Evolutionary conservation across 1,284 basidiomycete species (phyloP).

Genomic region (Ganoderma lingzhi): DNA sequence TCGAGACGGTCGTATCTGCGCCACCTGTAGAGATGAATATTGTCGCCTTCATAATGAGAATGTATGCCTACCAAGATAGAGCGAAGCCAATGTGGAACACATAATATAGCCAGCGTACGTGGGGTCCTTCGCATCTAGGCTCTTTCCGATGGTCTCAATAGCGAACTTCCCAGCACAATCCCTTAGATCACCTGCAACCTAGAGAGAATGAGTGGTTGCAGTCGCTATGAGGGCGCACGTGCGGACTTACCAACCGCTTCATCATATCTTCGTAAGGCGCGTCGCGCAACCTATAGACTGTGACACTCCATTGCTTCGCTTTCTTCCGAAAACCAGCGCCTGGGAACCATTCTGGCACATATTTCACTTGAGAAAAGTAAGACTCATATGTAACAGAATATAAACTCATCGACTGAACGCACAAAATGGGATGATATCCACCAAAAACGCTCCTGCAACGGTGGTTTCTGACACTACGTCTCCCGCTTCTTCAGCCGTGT

Average conservation of each 20-base stretch:
- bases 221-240: not conserved
- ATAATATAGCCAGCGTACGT: constrained; percentile 22
- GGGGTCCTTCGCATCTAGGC: constrained; percentile 8
- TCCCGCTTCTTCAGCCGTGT: constrained; percentile 35
- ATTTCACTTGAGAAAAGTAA: constrained; percentile 14
- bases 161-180: constrained; percentile 23
- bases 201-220: not conserved
- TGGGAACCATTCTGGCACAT: constrained; percentile 40
- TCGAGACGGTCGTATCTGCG: constrained; percentile 36
- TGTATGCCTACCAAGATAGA: constrained; percentile 27
- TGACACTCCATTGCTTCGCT: constrained; percentile 29
- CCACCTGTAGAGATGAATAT: constrained; percentile 22
- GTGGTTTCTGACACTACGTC: constrained; percentile 27
- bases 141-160: constrained; percentile 20
- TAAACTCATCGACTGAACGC: constrained; percentile 5
- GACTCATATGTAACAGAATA: not conserved
- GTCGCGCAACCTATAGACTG: constrained; percentile 27
- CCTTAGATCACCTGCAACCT: constrained; percentile 16
- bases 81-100: constrained; percentile 23
- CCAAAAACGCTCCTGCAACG: constrained; percentile 33
- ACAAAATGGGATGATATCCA: constrained; percentile 39
- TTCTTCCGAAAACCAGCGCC: constrained; percentile 38
- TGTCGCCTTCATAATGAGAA: too few species aligned
- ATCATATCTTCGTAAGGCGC: constrained; percentile 30
- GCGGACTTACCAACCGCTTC: constrained; percentile 27